These are phyloP conservation scores for Puccinia triticina DNA, from an alignment of 1,284 basidiomycete genomes.

Conservation along the genomic window DNA sequence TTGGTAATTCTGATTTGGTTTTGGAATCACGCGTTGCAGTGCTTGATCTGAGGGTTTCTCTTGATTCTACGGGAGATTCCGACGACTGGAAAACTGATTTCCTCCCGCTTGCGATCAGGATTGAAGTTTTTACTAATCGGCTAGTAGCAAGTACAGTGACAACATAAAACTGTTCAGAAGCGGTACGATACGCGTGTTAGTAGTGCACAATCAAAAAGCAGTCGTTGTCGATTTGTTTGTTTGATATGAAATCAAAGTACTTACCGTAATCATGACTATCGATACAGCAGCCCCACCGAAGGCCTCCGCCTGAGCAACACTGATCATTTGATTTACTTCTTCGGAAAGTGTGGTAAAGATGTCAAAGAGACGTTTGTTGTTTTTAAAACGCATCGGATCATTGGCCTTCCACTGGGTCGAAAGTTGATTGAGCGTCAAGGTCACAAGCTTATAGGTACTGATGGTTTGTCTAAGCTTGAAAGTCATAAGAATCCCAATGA, in stretches of 20 bases:
- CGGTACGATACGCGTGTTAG: background rate
- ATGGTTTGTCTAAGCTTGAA: background rate
- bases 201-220: background rate
- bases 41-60: background rate
- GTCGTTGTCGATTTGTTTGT: background rate
- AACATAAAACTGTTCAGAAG: slow-evolving; percentile 8
- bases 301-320: background rate
- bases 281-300: background rate
- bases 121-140: background rate
- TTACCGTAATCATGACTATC: background rate
- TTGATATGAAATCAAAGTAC: background rate
- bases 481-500: background rate
- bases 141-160: background rate
- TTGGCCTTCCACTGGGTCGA: background rate
- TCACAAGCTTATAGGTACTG: background rate
- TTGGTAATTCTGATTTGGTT: background rate
- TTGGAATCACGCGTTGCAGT: background rate
- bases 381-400: background rate
- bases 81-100: background rate
- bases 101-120: background rate
- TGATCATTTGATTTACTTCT: background rate
- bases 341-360: background rate
- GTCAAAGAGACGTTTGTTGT: background rate
- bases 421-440: background rate
- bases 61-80: background rate